These are phyloP conservation scores for Apiotrichum domesticum DNA, from an alignment of 1,284 basidiomycete genomes.

Conservation along the genomic window DNA sequence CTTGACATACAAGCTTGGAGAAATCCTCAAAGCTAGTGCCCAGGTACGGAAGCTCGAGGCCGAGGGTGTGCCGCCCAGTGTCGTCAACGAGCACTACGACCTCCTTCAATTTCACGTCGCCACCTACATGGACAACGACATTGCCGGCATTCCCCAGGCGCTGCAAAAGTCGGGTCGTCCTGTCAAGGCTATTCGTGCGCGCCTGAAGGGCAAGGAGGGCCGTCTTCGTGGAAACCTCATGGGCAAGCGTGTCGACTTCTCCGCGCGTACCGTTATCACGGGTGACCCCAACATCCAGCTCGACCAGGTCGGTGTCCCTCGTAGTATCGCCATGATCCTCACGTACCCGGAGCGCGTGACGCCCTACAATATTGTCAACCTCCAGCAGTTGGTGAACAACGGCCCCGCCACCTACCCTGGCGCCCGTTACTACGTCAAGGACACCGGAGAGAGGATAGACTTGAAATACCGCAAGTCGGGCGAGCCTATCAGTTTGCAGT, in stretches of 20 bases:
- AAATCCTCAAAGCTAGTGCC: conserved; percentile 92
- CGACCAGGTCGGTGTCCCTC: conserved; percentile 97
- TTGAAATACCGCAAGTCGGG: conserved; percentile 94
- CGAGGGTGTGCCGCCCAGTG: conserved; percentile 93
- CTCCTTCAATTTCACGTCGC: conserved; percentile 97
- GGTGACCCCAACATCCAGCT: conserved; percentile 96
- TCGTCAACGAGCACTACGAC: conserved; percentile 94
- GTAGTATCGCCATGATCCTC: conserved; percentile 93
- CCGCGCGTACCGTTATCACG: conserved; percentile 97
- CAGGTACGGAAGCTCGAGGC: conserved; percentile 89
- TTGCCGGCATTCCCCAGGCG: conserved; percentile 95
- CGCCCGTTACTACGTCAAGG: conserved; percentile 93
- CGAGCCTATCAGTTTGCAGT: conserved; percentile 87
- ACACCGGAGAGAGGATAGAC: conserved; percentile 97
- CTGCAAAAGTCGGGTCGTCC: conserved; percentile 96
- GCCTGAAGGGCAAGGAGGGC: conserved; percentile 98
- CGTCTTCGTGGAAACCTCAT: conserved; percentile 96
- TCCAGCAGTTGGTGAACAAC: conserved; percentile 94
- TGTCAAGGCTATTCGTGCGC: conserved; percentile 95
- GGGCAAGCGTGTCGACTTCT: conserved; percentile 99
- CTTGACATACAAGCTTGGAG: conserved; percentile 95
- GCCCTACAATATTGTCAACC: conserved; percentile 91
- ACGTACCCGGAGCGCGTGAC: conserved; percentile 98
- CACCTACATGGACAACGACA: conserved; percentile 99
- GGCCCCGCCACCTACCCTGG: conserved; percentile 95